These are phyloP conservation scores for Phytophthora crassamura DNA, from an alignment of 352 stramenopile genomes.

Conservation along the genomic window DNA sequence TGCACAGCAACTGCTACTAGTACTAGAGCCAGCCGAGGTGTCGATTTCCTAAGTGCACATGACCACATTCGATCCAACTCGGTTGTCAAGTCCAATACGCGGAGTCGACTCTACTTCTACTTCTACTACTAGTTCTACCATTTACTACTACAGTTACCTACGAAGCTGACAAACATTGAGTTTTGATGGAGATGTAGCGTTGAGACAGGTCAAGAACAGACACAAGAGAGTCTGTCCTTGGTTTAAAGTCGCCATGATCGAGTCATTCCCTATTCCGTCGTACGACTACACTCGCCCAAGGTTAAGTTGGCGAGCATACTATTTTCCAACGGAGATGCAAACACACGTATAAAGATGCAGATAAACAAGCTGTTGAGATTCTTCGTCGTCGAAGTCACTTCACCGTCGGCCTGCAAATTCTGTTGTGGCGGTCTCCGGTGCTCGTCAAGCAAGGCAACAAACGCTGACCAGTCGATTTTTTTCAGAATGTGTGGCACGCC, in stretches of 20 bases:
- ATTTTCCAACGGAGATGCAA: slow-evolving; percentile 44
- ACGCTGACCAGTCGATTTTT: too few relatives aligned
- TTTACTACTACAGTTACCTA: slow-evolving; percentile 5
- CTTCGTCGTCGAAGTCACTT: not conserved
- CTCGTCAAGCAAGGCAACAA: too few relatives aligned
- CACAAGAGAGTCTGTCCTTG: slow-evolving; percentile 72
- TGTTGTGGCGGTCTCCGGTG: slow-evolving; percentile 15
- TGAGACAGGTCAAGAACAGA: slow-evolving; percentile 90
- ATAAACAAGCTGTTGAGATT: not conserved
- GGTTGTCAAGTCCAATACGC: too few relatives aligned
- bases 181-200: slow-evolving; percentile 58
- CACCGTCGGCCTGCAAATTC: slow-evolving; percentile 31
- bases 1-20: too few relatives aligned
- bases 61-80: too few relatives aligned
- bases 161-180: slow-evolving; percentile 15
- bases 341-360: slow-evolving; percentile 9
- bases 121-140: too few relatives aligned
- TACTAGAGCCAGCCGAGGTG: too few relatives aligned
- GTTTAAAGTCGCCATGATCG: slow-evolving; percentile 87
- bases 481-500: slow-evolving; percentile 13
- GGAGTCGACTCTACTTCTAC: too few relatives aligned
- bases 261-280: slow-evolving; percentile 72
- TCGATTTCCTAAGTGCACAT: too few relatives aligned
- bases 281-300: slow-evolving; percentile 87
- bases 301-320: slow-evolving; percentile 81